phyloP scores from a whole-genome alignment of 495 filamentous ascomycete species.

The Aspergillus avenaceus region DNA sequence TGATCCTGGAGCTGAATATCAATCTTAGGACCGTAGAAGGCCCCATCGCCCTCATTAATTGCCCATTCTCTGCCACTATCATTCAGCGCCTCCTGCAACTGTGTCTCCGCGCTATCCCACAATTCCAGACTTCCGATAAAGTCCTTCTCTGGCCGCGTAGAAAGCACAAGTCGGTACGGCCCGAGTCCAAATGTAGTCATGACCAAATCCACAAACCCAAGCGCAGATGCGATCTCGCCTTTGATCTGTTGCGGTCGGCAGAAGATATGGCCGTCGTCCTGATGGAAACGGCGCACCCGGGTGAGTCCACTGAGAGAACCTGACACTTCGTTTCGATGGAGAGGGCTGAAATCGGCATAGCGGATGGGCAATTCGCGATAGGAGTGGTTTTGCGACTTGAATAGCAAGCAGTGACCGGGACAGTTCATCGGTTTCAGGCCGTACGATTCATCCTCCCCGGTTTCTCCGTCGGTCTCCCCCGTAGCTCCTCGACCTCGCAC shows the following conservation, averaged over 20 bases:
- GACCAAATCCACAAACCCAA: slow-evolving; percentile 75
- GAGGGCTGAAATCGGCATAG: slow-evolving; percentile 88
- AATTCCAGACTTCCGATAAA: slow-evolving; percentile 76
- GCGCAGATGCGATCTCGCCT: slow-evolving; percentile 70
- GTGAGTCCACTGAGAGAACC: slow-evolving; percentile 84
- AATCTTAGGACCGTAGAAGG: slow-evolving; percentile 95
- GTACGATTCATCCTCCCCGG: slow-evolving; percentile 70
- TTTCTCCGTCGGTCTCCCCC: slow-evolving; percentile 39
- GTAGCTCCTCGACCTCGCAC: slow-evolving; percentile 63
- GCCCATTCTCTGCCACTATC: slow-evolving; percentile 63
- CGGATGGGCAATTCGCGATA: slow-evolving; percentile 83
- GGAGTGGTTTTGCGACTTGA: slow-evolving; percentile 64
- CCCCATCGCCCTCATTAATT: slow-evolving; percentile 77
- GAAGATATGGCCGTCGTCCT: slow-evolving; percentile 95
- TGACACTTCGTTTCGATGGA: slow-evolving; percentile 88
- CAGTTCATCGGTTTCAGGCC: slow-evolving; percentile 98
- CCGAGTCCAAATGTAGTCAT: slow-evolving; percentile 74
- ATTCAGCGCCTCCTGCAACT: slow-evolving; percentile 66
- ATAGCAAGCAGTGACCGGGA: slow-evolving; percentile 89
- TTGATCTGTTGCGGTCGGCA: slow-evolving; percentile 80
- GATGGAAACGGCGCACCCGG: slow-evolving; percentile 87
- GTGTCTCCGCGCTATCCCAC: slow-evolving; percentile 77
- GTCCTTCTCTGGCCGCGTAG: slow-evolving; percentile 70
- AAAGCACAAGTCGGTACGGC: slow-evolving; percentile 71
- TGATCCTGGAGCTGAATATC: slow-evolving; percentile 81